phyloP scores from a whole-genome alignment of 1,284 basidiomycete genomes.

The Trametes sp. region DNA sequence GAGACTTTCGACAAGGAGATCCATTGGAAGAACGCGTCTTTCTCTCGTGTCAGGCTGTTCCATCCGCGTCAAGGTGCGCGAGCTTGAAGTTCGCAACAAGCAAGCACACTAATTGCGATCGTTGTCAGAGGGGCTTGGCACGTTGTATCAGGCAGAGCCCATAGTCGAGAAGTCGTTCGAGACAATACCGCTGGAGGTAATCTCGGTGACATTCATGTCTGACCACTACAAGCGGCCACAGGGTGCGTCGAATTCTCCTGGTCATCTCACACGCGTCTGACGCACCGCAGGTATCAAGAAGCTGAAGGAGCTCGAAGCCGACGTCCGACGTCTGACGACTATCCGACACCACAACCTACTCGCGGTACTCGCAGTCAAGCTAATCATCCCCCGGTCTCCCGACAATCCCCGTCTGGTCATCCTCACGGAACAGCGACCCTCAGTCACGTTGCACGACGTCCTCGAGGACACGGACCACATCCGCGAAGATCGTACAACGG shows the following conservation, averaged over 20 bases:
- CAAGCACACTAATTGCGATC: background rate
- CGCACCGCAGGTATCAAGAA: conserved; percentile 60
- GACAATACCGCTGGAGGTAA: conserved; percentile 68
- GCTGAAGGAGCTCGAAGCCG: conserved; percentile 68
- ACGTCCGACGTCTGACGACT: conserved; percentile 64
- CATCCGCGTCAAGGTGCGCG: conserved; percentile 66
- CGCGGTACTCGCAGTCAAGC: conserved; percentile 69
- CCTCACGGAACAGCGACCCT: conserved; percentile 69
- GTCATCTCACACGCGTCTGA: background rate
- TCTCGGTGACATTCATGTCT: conserved; percentile 68
- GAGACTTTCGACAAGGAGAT: conserved; percentile 68
- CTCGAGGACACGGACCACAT: conserved; percentile 72
- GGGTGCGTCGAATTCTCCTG: conserved; percentile 47
- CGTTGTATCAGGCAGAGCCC: conserved; percentile 74
- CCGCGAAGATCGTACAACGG: conserved; percentile 70
- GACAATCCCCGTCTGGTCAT: conserved; percentile 61
- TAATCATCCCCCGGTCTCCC: conserved; percentile 54
- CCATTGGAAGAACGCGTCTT: conserved; percentile 62
- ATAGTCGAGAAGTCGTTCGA: conserved; percentile 66
- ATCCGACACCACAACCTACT: conserved; percentile 70
- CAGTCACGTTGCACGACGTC: conserved; percentile 70
- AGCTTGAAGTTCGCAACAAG: too few species aligned
- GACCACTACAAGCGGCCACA: conserved; percentile 71
- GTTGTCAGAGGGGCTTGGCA: conserved; percentile 64
- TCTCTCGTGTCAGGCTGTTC: conserved; percentile 72